Base-by-base conservation (phyloP, 2,329 filamentous ascomycete genomes). In the Hypomyces perniciosus region DNA sequence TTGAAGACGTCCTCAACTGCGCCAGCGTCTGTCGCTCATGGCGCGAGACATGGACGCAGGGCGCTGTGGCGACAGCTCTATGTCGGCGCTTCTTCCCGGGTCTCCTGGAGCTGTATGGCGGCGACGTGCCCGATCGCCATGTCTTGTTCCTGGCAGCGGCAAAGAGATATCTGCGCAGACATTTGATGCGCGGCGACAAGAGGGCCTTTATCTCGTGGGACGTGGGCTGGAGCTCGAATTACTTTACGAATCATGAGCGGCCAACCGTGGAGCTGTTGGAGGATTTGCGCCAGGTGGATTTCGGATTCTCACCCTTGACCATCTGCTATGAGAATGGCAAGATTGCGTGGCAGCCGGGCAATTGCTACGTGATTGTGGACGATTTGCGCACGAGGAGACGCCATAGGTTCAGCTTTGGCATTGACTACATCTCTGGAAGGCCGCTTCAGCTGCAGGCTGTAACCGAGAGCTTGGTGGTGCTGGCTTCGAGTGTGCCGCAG, bases 81-180 rank as follows among this genome's bases (percentile, higher is more conserved):
- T 60, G 61, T 37, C 55, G 53, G 4, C 50, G 49, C 26, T 60
- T 66, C 43, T 67, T 65, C 29, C 61, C 64, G 0, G 65, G 63
- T 0, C 51, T 67, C 5, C 30, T 59, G 7, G 58, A 63, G 27
- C 44, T 50, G 1, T 48, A 56, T 35, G 42, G 30, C 9, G 9
- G 31, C n/a, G 28, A 45, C n/a, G n/a, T 50, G 34, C 40, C 48
- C 6, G 49, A 54, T 8, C 52, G 48, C 51, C 52, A 8, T 44
- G 44, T 38, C 4, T 44, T 64, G 5, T 62, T 61, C 20, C 33
- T 54, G 2, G 20, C 44, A 5, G 46, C 51, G n/a, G 28, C 55
- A 1, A 48, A 46, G 31, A 45, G 38, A 10, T 58, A 58, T 3
- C 44, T 56, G 8, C 56, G 56, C 27, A 54, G 48, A 47, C 47